phyloP scores from a whole-genome alignment of 306 rosid genomes.

The Trifolium fragiferum region DNA sequence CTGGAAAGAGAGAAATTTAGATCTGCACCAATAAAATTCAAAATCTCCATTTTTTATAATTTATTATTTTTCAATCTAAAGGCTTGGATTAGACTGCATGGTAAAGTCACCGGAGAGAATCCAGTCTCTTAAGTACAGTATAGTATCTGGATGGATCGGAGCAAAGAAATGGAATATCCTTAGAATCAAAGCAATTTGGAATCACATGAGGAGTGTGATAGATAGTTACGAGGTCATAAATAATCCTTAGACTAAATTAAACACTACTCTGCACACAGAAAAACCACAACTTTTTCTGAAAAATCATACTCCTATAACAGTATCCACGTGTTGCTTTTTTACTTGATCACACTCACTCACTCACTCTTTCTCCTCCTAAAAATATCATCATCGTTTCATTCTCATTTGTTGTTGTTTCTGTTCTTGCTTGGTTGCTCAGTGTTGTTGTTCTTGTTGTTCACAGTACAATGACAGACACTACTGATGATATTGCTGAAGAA shows the following conservation, averaged over 20 bases:
- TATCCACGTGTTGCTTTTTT: not conserved
- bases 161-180: not conserved
- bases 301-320: not conserved
- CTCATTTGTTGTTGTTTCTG: not conserved
- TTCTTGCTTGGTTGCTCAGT: not conserved
- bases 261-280: too few relatives aligned
- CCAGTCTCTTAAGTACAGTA: too few relatives aligned
- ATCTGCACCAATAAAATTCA: too few relatives aligned
- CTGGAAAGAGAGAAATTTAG: too few relatives aligned
- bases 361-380: too few relatives aligned
- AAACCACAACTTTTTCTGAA: not conserved
- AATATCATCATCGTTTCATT: not conserved
- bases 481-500: constrained; percentile 93
- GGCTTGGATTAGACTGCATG: too few relatives aligned
- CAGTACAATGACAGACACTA: constrained; percentile 87
- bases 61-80: too few relatives aligned
- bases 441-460: not conserved
- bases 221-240: constrained; percentile 6
- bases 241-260: not conserved
- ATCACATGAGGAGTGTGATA: constrained; percentile 7
- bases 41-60: too few relatives aligned
- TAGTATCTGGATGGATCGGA: not conserved
- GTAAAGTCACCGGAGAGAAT: too few relatives aligned
- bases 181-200: not conserved
- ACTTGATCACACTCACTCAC: not conserved